A percentile compares a stretch with the other conserved stretches of the same genome.
phyloP scores from a whole-genome alignment of 192 early-diverging fungal genomes.

The Coemansia sp. region DNA sequence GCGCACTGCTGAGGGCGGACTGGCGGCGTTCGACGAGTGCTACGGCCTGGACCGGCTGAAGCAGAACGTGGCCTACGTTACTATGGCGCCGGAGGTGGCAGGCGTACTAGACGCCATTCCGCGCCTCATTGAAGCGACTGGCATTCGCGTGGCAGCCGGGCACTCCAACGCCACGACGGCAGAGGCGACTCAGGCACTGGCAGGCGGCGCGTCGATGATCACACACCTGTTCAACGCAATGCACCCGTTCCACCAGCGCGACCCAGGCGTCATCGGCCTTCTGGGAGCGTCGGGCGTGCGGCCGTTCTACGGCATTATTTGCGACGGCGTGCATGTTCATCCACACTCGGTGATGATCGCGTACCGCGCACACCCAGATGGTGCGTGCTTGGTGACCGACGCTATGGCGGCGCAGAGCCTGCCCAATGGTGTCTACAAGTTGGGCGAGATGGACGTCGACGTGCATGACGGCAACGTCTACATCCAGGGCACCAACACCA shows the following conservation, averaged over 20 bases:
- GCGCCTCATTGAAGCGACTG: conserved; percentile 58
- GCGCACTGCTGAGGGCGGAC: conserved; percentile 59
- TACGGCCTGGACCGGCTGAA: conserved; percentile 66
- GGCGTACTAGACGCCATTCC: conserved; percentile 66
- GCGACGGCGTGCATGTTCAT: conserved; percentile 79
- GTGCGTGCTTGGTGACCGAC: conserved; percentile 77
- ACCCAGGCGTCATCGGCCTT: conserved; percentile 77
- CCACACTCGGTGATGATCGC: conserved; percentile 79
- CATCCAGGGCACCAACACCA: conserved; percentile 69
- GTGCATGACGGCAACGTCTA: conserved; percentile 64
- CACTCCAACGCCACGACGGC: conserved; percentile 66
- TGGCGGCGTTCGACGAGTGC: conserved; percentile 62
- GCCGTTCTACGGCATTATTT: conserved; percentile 82
- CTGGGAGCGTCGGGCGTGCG: conserved; percentile 58
- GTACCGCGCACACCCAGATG: conserved; percentile 74
- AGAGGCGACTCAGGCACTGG: conserved; percentile 60
- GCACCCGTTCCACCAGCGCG: conserved; percentile 83
- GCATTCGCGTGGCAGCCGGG: conserved; percentile 64
- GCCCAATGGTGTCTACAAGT: conserved; percentile 64
- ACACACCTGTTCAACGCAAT: conserved; percentile 88
- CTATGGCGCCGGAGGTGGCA: conserved; percentile 75
- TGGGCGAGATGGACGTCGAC: conserved; percentile 67
- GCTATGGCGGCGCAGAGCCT: conserved; percentile 76
- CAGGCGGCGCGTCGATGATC: conserved; percentile 65
- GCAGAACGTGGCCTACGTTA: conserved; percentile 65